Evolutionary conservation across 2,329 filamentous ascomycete species (phyloP), one percentile per base, ranked within the genome.

Genomic region (Fusarium clavum): DNA sequence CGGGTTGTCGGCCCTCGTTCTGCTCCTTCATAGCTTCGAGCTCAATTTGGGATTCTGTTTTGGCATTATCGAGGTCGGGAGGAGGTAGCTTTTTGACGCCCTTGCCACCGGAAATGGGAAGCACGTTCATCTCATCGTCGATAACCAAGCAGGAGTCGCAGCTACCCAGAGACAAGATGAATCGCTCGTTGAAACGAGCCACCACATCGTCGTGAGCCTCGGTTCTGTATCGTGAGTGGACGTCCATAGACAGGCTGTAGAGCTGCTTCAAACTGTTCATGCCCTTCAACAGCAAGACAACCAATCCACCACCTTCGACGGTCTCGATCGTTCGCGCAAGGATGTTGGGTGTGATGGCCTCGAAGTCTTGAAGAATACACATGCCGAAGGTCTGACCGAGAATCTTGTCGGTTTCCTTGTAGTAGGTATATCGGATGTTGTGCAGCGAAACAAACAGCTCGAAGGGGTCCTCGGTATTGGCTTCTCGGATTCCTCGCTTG

Each of bases 341-440:
- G 71, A 98, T 87, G 78, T 99, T 99, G n/a, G 96, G 96, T 12
- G 96, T 99, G 73, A 99, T 88, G 43, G 94, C 96, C 81, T 99
- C 96, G 76, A 99, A 99, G 78, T 99, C 96, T 81, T 99, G 96
- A 73, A 99, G 83, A 71, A 99, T 97, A 80, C 94, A 98, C 93
- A 98, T 98, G 78, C 95, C 95, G 78, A 96, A 99, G 45, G 96
- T 99, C 80, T 98, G 97, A 79, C 96, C 96, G 60, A 98, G 83
- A 77, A 99, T 98, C 86, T 98, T 98, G 77, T 99, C 96, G 29
- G 96, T 98, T 84, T 99, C 96, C 83, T 99, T 99, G 86, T 99
- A 99, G 86, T 97, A 99, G 61, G 96, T 94, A 87, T 99, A 99
- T 81, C 96, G 92, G 79, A 99, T 97, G 81, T 98, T 94, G 83